Evolutionary conservation across 192 early-diverging fungal genomes (phyloP).

Genomic region (Mortierella hygrophila): DNA sequence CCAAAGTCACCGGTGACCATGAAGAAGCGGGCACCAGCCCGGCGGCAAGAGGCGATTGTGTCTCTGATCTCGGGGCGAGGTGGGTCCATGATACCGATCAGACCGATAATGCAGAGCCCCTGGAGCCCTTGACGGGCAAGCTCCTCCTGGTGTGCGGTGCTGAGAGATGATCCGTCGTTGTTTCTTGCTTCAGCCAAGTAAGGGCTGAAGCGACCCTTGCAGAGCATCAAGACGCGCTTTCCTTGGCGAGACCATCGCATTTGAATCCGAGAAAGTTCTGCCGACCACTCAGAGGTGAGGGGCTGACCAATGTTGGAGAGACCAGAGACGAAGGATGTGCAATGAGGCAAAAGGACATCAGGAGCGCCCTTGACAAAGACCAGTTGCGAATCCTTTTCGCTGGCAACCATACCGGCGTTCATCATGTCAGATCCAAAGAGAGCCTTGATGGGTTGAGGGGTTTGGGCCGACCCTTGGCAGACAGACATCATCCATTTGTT

Average conservation of each 20-base stretch:
- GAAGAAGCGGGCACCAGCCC: slow-evolving; percentile 78
- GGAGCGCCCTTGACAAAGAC: slow-evolving; percentile 83
- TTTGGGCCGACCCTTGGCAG: slow-evolving; percentile 16
- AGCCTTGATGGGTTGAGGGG: slow-evolving; percentile 38
- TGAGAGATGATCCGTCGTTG: background rate
- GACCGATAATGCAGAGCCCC: slow-evolving; percentile 73
- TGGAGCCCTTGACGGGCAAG: slow-evolving; percentile 35
- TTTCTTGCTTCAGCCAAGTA: background rate
- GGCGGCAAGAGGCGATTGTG: slow-evolving; percentile 67
- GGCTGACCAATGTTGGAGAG: slow-evolving; percentile 57
- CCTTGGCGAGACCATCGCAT: slow-evolving; percentile 62
- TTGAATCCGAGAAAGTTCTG: slow-evolving; percentile 63
- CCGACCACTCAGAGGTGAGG: slow-evolving; percentile 31
- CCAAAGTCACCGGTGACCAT: slow-evolving; percentile 89
- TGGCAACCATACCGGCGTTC: slow-evolving; percentile 7
- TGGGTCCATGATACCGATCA: slow-evolving; percentile 84
- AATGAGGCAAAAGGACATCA: slow-evolving; percentile 69
- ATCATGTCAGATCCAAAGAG: slow-evolving; percentile 22
- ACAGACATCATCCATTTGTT: slow-evolving; percentile 76
- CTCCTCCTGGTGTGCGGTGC: slow-evolving; percentile 19
- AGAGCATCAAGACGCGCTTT: slow-evolving; percentile 64
- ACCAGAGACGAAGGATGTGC: slow-evolving; percentile 45
- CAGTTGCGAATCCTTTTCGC: slow-evolving; percentile 39
- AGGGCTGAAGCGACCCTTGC: slow-evolving; percentile 32
- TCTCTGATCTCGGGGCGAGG: slow-evolving; percentile 78